Percentiles rank a stretch among this genome's conserved stretches.
Evolutionary conservation across 2,329 filamentous ascomycete species (phyloP).

Genomic region (Didymella keratinophila): DNA sequence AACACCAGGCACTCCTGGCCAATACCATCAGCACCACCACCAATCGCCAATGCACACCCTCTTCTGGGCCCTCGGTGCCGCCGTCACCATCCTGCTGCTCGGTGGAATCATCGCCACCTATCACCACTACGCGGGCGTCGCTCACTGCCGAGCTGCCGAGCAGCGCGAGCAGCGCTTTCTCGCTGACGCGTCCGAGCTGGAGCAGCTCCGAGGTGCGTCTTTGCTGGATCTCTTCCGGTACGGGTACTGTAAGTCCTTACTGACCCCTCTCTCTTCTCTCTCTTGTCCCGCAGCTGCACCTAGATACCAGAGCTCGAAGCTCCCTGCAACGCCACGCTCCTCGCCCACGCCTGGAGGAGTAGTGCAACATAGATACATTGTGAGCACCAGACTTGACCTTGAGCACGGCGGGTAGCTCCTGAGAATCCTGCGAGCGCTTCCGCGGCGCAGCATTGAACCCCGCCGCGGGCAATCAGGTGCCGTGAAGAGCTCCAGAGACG

Average conservation of each 20-base stretch:
- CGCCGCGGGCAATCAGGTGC: neutral
- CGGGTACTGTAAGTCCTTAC: neutral
- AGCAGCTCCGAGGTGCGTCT: conserved; percentile 4
- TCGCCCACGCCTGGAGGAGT: neutral
- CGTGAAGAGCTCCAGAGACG: neutral
- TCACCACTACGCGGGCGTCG: neutral
- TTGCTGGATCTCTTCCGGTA: neutral
- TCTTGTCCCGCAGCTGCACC: neutral
- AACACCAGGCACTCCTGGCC: conserved; percentile 1
- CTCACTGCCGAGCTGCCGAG: neutral
- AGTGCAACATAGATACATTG: neutral
- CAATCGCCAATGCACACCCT: conserved; percentile 1
- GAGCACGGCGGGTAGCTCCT: neutral
- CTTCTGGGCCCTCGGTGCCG: neutral
- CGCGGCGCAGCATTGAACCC: neutral
- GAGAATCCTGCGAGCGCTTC: neutral
- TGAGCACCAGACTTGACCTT: neutral
- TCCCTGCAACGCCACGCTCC: neutral
- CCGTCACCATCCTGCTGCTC: neutral
- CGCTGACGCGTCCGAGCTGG: conserved; percentile 1
- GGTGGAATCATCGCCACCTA: conserved; percentile 2
- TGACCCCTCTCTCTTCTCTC: neutral
- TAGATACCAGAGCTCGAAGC: neutral
- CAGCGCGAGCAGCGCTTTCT: conserved; percentile 3
- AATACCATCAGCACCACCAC: conserved; percentile 1